phyloP scores from a whole-genome alignment of 202 grass and related monocot genomes.

The Dendrocalamus latiflorus region DNA sequence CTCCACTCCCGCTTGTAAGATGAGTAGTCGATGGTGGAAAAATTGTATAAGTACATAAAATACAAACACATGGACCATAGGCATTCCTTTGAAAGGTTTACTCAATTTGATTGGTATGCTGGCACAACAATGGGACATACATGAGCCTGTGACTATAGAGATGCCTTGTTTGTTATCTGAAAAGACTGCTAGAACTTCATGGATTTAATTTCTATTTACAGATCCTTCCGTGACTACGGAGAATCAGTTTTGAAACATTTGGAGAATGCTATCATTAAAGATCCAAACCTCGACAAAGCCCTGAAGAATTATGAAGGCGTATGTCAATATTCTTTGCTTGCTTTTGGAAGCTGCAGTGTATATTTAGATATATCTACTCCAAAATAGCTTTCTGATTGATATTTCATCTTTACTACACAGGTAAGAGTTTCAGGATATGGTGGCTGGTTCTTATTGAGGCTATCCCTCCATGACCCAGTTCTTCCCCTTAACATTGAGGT shows the following conservation, averaged over 20 bases:
- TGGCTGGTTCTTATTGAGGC: conserved; percentile 91
- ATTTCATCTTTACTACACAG: conserved; percentile 26
- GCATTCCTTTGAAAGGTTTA: background rate
- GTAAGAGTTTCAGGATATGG: conserved; percentile 90
- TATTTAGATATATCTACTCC: background rate
- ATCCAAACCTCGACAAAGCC: conserved; percentile 56
- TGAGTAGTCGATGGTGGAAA: background rate
- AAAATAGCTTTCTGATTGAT: background rate
- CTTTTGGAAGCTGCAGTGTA: conserved; percentile 2
- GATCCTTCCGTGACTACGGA: conserved; percentile 85
- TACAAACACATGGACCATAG: background rate
- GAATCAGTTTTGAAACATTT: conserved; percentile 85
- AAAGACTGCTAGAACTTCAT: background rate
- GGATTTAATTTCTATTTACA: conserved; percentile 30
- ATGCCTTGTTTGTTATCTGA: background rate
- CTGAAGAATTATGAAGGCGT: conserved; percentile 83
- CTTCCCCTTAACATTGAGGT: conserved; percentile 98
- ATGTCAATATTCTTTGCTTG: conserved; percentile 27
- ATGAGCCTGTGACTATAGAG: background rate
- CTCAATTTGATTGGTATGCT: background rate
- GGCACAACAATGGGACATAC: too few species aligned
- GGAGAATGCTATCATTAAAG: conserved; percentile 48
- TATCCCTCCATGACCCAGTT: conserved; percentile 97
- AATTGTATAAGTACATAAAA: background rate
- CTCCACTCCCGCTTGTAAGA: background rate